phyloP scores from a whole-genome alignment of 1,139 yeast species.

The Suhomyces maxii region DNA sequence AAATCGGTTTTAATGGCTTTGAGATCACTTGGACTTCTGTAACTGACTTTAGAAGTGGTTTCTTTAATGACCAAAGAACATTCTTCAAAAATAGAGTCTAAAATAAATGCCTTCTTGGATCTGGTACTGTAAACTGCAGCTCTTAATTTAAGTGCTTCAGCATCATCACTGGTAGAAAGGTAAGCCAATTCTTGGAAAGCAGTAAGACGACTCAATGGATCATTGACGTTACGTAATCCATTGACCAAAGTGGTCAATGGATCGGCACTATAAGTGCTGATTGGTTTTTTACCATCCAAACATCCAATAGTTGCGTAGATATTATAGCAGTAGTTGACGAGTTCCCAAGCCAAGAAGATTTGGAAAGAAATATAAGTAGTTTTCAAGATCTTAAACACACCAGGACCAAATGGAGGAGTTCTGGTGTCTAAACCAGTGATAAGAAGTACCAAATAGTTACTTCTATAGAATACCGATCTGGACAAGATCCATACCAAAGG shows the following conservation, averaged over 20 bases:
- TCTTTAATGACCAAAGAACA: conserved; percentile 55
- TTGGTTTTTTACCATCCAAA: conserved; percentile 66
- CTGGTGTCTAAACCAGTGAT: conserved; percentile 37
- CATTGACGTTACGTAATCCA: conserved; percentile 56
- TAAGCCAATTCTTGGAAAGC: conserved; percentile 77
- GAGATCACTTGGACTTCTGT: conserved; percentile 34
- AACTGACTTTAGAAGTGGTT: conserved; percentile 43
- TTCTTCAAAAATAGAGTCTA: conserved; percentile 62
- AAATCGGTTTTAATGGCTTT: conserved; percentile 24
- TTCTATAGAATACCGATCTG: conserved; percentile 48
- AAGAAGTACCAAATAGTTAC: conserved; percentile 26
- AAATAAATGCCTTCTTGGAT: conserved; percentile 45
- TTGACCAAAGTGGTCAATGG: conserved; percentile 73
- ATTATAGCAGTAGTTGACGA: conserved; percentile 60
- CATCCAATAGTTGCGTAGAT: conserved; percentile 86
- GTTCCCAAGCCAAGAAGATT: conserved; percentile 55
- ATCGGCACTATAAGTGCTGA: conserved; percentile 67
- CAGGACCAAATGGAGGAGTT: conserved; percentile 36
- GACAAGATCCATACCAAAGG: conserved; percentile 51
- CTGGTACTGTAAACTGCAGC: conserved; percentile 54
- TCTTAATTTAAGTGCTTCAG: conserved; percentile 47
- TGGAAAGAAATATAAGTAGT: conserved; percentile 41
- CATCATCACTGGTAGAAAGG: conserved; percentile 50
- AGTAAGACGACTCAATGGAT: conserved; percentile 56
- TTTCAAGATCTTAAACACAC: conserved; percentile 36